phyloP scores from a whole-genome alignment of 2,329 filamentous ascomycete species.

The Akanthomyces dipterigenus region DNA sequence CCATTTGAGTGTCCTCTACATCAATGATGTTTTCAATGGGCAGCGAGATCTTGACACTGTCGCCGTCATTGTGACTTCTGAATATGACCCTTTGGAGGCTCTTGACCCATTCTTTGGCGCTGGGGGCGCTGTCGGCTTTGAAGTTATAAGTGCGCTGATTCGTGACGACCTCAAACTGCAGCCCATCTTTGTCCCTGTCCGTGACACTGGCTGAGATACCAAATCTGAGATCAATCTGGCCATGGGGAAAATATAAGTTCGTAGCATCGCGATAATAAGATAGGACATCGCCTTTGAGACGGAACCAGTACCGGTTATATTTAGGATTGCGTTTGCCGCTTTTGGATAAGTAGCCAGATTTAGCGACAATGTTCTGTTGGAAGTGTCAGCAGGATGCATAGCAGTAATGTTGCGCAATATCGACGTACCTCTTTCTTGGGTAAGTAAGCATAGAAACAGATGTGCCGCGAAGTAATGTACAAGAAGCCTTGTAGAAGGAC shows the following conservation, averaged over 20 bases:
- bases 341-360: slow-evolving; percentile 84
- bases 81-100: slow-evolving; percentile 92
- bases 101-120: slow-evolving; percentile 95
- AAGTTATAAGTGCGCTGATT: slow-evolving; percentile 81
- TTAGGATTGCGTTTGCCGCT: slow-evolving; percentile 81
- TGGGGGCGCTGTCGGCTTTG: slow-evolving; percentile 77
- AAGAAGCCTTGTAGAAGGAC: slow-evolving; percentile 90
- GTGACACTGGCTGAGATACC: slow-evolving; percentile 77
- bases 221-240: slow-evolving; percentile 87
- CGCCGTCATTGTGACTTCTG: slow-evolving; percentile 88
- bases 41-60: slow-evolving; percentile 92
- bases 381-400: not conserved
- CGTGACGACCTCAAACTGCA: slow-evolving; percentile 75
- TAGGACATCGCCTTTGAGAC: slow-evolving; percentile 83
- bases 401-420: not conserved
- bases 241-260: slow-evolving; percentile 84
- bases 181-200: slow-evolving; percentile 70
- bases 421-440: slow-evolving; percentile 74
- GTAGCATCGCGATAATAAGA: slow-evolving; percentile 81
- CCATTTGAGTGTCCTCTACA: slow-evolving; percentile 83
- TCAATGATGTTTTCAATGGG: slow-evolving; percentile 87
- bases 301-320: slow-evolving; percentile 90
- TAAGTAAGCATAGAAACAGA: slow-evolving; percentile 97
- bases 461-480: slow-evolving; percentile 88
- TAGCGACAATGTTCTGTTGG: slow-evolving; percentile 60